phyloP scores from a whole-genome alignment of 2,329 filamentous ascomycete species.

The Monilinia fructicola region DNA sequence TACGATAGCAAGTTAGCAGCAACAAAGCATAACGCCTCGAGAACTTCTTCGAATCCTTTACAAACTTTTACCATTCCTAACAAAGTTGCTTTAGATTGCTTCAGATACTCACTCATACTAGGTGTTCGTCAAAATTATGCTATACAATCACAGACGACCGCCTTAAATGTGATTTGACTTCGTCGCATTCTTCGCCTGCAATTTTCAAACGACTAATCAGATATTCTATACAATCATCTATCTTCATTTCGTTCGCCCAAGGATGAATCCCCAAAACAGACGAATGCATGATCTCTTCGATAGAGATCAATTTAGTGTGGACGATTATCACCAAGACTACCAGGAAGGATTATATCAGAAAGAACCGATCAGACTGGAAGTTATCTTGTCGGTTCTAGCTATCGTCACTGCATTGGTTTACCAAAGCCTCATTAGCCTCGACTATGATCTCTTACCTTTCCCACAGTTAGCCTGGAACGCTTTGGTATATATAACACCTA shows the following conservation, averaged over 20 bases:
- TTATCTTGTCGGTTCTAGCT: slow-evolving; percentile 34
- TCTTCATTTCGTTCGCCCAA: slow-evolving; percentile 34
- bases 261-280: slow-evolving; percentile 37
- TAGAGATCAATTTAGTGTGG: slow-evolving; percentile 32
- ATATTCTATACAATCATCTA: not conserved
- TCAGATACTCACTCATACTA: no score
- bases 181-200: not conserved
- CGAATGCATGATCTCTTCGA: slow-evolving; percentile 35
- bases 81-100: not conserved
- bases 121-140: slow-evolving; percentile 1
- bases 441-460: slow-evolving; percentile 44
- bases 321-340: slow-evolving; percentile 41
- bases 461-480: slow-evolving; percentile 59
- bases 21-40: no score
- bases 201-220: not conserved
- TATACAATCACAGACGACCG: slow-evolving; percentile 12
- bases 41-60: not conserved
- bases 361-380: slow-evolving; percentile 21
- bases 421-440: slow-evolving; percentile 35
- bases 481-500: slow-evolving; percentile 57
- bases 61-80: slow-evolving; percentile 5
- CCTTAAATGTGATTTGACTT: slow-evolving; percentile 14
- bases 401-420: slow-evolving; percentile 36
- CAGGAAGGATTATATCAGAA: slow-evolving; percentile 28
- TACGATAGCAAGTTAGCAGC: no score